A percentile compares a stretch with the other conserved stretches of the same genome.
phyloP scores from a whole-genome alignment of 164 flowering plant genomes.

The Macadamia tetraphylla region DNA sequence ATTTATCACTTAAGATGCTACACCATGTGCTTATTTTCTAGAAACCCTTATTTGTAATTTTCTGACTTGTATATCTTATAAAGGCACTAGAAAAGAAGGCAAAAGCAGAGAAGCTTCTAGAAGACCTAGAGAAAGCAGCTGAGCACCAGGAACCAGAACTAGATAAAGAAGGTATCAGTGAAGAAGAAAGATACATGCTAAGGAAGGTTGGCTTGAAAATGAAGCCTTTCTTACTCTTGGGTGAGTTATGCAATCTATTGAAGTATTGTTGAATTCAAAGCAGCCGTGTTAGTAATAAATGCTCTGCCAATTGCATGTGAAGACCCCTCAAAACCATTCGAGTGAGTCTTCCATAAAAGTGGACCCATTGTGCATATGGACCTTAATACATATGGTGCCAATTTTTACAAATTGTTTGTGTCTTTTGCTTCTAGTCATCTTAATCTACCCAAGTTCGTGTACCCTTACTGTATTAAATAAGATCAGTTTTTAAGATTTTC shows the following conservation, averaged over 20 bases:
- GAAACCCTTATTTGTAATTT: background rate
- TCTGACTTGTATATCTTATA: background rate
- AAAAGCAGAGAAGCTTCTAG: constrained; percentile 71
- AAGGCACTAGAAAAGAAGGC: constrained; percentile 77
- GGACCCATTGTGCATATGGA: background rate
- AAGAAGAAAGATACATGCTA: constrained; percentile 93
- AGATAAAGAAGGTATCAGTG: constrained; percentile 79
- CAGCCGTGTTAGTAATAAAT: constrained; percentile 2
- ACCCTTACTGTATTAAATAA: background rate
- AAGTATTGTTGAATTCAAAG: constrained; percentile 5
- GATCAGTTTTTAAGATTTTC: background rate
- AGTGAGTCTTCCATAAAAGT: background rate
- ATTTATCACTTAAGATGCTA: constrained; percentile 14
- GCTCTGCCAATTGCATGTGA: constrained; percentile 1
- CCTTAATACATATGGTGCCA: background rate
- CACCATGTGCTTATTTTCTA: background rate
- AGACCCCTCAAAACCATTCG: constrained; percentile 4
- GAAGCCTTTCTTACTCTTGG: constrained; percentile 76
- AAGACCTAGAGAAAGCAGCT: constrained; percentile 51
- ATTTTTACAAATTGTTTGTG: background rate
- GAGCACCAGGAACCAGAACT: constrained; percentile 34
- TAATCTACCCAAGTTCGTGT: background rate
- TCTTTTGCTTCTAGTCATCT: background rate
- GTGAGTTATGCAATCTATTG: constrained; percentile 35
- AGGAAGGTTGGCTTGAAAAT: constrained; percentile 86